Evolutionary conservation across 192 early-diverging fungal genomes (phyloP).

Genomic region (Mortierella claussenii): DNA sequence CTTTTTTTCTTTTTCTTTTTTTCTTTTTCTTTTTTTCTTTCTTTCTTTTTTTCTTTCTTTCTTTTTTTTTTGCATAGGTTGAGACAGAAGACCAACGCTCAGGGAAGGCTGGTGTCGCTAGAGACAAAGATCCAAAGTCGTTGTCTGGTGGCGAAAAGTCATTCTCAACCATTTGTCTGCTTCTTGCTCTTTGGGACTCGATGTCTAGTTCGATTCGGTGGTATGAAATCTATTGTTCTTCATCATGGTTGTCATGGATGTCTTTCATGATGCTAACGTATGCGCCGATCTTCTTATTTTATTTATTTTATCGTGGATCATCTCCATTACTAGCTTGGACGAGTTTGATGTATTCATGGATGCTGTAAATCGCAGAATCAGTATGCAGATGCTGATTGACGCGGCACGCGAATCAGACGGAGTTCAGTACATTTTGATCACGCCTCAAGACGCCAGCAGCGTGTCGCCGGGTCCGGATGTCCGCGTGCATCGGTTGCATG

Average conservation of each 20-base stretch:
- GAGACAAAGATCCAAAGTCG: conserved; percentile 87
- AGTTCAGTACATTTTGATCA: conserved; percentile 96
- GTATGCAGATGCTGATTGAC: conserved; percentile 90
- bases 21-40: too few species aligned
- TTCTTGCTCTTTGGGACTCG: conserved; percentile 92
- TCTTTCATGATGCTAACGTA: neutral
- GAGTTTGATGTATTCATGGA: conserved; percentile 99
- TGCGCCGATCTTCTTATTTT: neutral
- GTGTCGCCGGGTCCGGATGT: conserved; percentile 67
- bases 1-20: too few species aligned
- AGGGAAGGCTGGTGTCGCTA: conserved; percentile 51
- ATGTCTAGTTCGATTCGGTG: conserved; percentile 93
- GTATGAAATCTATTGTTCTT: conserved; percentile 52
- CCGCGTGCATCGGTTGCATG: conserved; percentile 66
- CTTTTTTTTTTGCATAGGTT: too few species aligned
- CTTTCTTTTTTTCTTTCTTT: too few species aligned
- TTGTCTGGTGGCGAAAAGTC: conserved; percentile 98
- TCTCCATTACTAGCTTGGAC: conserved; percentile 69
- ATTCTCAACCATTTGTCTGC: conserved; percentile 92
- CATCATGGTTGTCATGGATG: too few species aligned
- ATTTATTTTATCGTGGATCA: neutral
- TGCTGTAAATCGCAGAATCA: conserved; percentile 90
- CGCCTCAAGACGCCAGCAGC: conserved; percentile 89
- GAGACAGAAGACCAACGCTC: conserved; percentile 55
- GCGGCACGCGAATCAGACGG: conserved; percentile 74